Evolutionary conservation across 2,329 filamentous ascomycete genomes (phyloP).

Genomic region (Xylariomycetidae sp.): DNA sequence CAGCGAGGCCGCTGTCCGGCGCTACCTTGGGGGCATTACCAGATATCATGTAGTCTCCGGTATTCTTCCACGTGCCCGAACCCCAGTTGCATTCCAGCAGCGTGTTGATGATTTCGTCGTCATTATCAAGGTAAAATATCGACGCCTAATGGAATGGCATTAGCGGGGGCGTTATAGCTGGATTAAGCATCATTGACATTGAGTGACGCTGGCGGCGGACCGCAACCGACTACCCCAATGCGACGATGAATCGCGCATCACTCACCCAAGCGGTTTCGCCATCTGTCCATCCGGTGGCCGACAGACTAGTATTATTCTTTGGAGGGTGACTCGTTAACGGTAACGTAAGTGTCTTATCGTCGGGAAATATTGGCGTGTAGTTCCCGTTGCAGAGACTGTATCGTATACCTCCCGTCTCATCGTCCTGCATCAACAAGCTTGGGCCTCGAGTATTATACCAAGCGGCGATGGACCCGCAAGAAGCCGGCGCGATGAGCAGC

Average conservation of each 20-base stretch:
- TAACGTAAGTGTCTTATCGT: constrained; percentile 22
- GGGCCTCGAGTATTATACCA: constrained; percentile 31
- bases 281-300: constrained; percentile 31
- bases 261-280: constrained; percentile 24
- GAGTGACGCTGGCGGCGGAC: no score
- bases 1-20: constrained; percentile 25
- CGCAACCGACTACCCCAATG: no score
- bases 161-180: no score
- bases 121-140: constrained; percentile 29
- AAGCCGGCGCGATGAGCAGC: constrained; percentile 17
- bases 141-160: constrained; percentile 27
- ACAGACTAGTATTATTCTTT: constrained; percentile 29
- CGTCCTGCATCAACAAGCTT: constrained; percentile 32
- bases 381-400: constrained; percentile 31
- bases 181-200: no score
- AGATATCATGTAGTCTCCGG: constrained; percentile 28
- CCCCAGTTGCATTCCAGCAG: constrained; percentile 29
- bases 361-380: constrained; percentile 28
- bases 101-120: constrained; percentile 27
- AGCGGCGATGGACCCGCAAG: constrained; percentile 25
- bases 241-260: constrained; percentile 7
- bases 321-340: constrained; percentile 24
- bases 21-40: constrained; percentile 19
- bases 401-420: constrained; percentile 27
- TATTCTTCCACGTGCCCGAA: constrained; percentile 27